A percentile compares a stretch with the other conserved stretches of the same genome.
phyloP scores from a whole-genome alignment of 208 protist genomes.

The Balamuthia mandrillaris region DNA sequence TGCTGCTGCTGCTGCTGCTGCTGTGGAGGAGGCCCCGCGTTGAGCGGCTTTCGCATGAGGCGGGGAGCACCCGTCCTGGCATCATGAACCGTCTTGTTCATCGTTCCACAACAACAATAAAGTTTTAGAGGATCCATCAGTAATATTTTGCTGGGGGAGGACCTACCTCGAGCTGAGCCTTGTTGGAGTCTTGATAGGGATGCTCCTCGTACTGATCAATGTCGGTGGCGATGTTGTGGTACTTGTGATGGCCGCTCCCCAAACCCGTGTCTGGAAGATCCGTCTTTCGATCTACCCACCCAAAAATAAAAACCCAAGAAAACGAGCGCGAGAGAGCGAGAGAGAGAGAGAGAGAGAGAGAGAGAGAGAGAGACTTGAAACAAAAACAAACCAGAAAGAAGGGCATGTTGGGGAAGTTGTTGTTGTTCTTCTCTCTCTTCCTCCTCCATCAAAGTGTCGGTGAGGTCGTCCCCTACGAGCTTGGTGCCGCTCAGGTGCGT shows the following conservation, averaged over 20 bases:
- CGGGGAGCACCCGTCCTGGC: neutral
- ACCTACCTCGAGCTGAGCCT: neutral
- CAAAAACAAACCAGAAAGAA: neutral
- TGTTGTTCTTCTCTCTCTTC: neutral
- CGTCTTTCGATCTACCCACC: neutral
- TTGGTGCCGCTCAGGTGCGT: neutral
- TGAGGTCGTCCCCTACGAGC: neutral
- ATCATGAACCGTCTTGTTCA: neutral
- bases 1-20: too few species aligned
- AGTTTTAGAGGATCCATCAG: neutral
- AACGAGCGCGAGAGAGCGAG: too few species aligned
- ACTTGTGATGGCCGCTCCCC: neutral
- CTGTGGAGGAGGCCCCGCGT: too few species aligned
- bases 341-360: too few species aligned
- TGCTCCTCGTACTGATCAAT: neutral
- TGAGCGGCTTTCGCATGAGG: conserved; percentile 4
- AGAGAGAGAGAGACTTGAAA: too few species aligned
- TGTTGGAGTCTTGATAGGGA: neutral
- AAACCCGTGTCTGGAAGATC: conserved; percentile 3
- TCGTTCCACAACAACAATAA: neutral
- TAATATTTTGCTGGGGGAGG: neutral
- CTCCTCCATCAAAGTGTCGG: neutral
- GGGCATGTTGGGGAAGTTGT: neutral
- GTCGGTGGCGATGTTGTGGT: neutral
- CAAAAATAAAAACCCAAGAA: neutral